phyloP scores from a whole-genome alignment of 192 early-diverging fungal genomes.

The Pilaira anomala region DNA sequence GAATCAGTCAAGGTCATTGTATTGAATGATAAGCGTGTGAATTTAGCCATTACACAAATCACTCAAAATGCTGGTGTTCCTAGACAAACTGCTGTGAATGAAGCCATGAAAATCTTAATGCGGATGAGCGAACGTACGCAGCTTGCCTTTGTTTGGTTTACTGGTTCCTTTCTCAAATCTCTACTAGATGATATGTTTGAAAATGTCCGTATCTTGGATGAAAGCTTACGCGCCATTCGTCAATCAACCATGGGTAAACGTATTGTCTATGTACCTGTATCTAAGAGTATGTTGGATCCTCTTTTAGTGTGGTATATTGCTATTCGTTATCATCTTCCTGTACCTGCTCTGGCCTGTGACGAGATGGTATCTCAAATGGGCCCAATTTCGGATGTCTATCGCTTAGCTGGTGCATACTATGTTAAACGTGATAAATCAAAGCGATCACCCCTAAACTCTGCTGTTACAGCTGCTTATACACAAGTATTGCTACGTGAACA shows the following conservation, averaged over 20 bases:
- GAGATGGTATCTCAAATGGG: constrained; percentile 32
- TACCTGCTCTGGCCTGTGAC: constrained; percentile 35
- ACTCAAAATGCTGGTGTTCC: constrained; percentile 36
- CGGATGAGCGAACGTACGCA: constrained; percentile 41
- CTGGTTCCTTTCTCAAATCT: constrained; percentile 31
- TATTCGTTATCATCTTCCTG: constrained; percentile 34
- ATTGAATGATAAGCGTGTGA: constrained; percentile 37
- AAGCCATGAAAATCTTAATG: constrained; percentile 31
- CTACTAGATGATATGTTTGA: constrained; percentile 35
- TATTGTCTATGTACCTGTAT: constrained; percentile 37
- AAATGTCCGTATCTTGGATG: constrained; percentile 24
- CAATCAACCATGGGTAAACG: constrained; percentile 32
- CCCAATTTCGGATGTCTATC: constrained; percentile 34
- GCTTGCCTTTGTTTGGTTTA: constrained; percentile 36
- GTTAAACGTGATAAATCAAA: constrained; percentile 25
- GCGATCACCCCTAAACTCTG: constrained; percentile 34
- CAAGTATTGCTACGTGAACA: constrained; percentile 36
- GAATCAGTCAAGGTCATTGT: constrained; percentile 37
- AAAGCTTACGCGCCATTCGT: constrained; percentile 24
- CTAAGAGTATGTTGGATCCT: constrained; percentile 37
- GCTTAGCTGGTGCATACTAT: constrained; percentile 36
- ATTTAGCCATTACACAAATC: constrained; percentile 28
- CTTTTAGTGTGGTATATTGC: constrained; percentile 36
- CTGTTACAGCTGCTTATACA: constrained; percentile 35
- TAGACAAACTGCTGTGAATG: constrained; percentile 34